These are phyloP conservation scores for Globisporangium ultimum DNA, from an alignment of 352 stramenopile genomes.

Conservation along the genomic window DNA sequence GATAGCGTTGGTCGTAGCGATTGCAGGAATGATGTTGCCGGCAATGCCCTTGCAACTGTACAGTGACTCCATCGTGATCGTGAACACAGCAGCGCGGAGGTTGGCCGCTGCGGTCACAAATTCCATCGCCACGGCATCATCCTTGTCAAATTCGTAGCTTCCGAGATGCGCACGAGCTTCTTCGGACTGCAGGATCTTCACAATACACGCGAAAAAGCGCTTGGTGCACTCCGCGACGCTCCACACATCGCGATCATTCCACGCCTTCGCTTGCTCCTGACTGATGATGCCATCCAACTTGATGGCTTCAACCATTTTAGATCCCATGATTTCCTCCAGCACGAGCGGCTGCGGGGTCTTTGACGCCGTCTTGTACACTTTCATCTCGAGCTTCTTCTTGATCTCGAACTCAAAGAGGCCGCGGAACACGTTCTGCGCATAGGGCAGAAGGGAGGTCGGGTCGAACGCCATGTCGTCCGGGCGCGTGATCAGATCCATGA, in stretches of 20 bases:
- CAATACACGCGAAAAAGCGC: conserved; percentile 80
- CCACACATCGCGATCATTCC: conserved; percentile 88
- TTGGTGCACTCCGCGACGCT: conserved; percentile 82
- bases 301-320: conserved; percentile 37
- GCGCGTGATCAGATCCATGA: conserved; percentile 73
- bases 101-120: conserved; percentile 98
- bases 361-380: conserved; percentile 94
- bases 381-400: conserved; percentile 94
- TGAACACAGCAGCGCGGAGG: conserved; percentile 89
- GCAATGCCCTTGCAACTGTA: conserved; percentile 98
- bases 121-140: conserved; percentile 94
- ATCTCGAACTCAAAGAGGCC: conserved; percentile 96
- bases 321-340: conserved; percentile 51
- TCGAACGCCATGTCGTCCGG: conserved; percentile 40
- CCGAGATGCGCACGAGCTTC: conserved; percentile 58
- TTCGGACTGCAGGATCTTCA: conserved; percentile 53
- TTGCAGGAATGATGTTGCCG: conserved; percentile 99
- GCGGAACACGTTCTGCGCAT: conserved; percentile 76
- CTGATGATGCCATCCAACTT: conserved; percentile 17
- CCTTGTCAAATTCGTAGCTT: conserved; percentile 96
- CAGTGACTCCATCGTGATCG: conserved; percentile 79
- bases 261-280: conserved; percentile 37
- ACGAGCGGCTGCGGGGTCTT: conserved; percentile 85
- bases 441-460: conserved; percentile 41
- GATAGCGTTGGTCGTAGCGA: conserved; percentile 99